Evolutionary conservation across 805 yeast species (phyloP), one percentile per base, ranked within the genome.

Genomic region (Sugiyamaella lignohabitans): DNA sequence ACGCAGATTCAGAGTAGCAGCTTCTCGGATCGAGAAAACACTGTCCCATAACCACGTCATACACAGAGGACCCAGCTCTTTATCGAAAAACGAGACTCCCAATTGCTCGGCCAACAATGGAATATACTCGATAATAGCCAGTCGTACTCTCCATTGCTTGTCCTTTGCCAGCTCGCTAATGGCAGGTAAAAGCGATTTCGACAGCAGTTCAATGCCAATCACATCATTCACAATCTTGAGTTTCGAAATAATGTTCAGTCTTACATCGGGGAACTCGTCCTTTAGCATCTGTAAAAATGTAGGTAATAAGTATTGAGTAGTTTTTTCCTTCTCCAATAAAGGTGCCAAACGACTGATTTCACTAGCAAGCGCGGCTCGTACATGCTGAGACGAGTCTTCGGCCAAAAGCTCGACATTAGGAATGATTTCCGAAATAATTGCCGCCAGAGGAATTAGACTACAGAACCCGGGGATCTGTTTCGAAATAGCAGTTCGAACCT

Each of bases 41-140:
- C 89, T 85, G 69, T 93, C 99, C 96, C 97, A 89, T 54, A 93
- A 73, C 98, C 98, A 93, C n/a, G 89, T 84, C 78, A 93, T 78
- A 60, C 96, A 93, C 57, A 93, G 73, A 42, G 85, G 82, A 53
- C 95, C 88, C 54, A 93, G 73, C 59, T 89, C 95, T 63, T 87
- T 85, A 65, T 93, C 93, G 68, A 93, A 93, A 60, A 91, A 88
- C 23, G 87, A 81, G 45, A 85, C 89, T 23, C 98, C 98, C 50
- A 93, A 73, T 68, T 93, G 98, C 59, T 85, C 84, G 5, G 98
- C 97, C 55, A 93, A 73, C 53, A 91, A 74, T 24, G 99, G 99
- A 55, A 89, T 87, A 68, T 93, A 93, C 64, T 93, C 95, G 60
- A 93, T 93, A 52, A 93, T 93, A 8, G 98, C 98, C 63, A 93